A percentile compares a stretch with the other conserved stretches of the same genome.
These are phyloP conservation scores for Leccinum longicurvipes DNA, from an alignment of 768 basidiomycete species.

Conservation along the genomic window DNA sequence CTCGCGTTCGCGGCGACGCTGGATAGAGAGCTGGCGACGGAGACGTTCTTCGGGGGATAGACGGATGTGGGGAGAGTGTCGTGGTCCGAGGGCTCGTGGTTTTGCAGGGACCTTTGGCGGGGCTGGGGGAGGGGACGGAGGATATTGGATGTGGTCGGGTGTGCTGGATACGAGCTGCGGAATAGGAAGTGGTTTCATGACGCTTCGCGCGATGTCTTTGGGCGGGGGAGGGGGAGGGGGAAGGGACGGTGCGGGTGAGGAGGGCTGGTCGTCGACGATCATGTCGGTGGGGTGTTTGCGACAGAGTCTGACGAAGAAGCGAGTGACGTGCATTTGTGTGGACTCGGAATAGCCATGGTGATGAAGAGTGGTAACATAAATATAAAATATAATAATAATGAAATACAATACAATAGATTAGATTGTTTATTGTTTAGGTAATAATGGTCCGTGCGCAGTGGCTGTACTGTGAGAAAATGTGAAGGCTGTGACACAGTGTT, in stretches of 20 bases:
- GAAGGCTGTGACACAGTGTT: conserved; percentile 25
- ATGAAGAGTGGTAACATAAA: background rate
- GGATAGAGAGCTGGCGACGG: conserved; percentile 18
- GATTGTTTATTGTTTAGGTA: background rate
- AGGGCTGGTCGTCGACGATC: background rate
- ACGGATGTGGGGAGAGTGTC: conserved; percentile 5
- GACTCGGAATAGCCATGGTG: conserved; percentile 14
- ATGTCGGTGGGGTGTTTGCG: conserved; percentile 16
- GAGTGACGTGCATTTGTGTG: conserved; percentile 1
- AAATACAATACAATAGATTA: background rate
- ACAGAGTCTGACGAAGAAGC: conserved; percentile 5
- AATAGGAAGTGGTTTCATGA: conserved; percentile 22
- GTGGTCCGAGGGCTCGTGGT: background rate
- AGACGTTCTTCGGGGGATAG: conserved; percentile 28
- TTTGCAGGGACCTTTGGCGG: conserved; percentile 1
- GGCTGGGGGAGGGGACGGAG: conserved; percentile 3
- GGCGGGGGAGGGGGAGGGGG: conserved; percentile 23
- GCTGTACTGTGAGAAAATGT: conserved; percentile 24
- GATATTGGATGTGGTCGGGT: background rate
- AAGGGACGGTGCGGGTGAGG: conserved; percentile 1
- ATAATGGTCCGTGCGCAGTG: conserved; percentile 29
- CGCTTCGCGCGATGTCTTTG: conserved; percentile 12
- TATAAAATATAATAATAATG: background rate
- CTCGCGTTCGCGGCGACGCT: conserved; percentile 32
- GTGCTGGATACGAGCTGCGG: conserved; percentile 5